Conservation (phyloP, 2,329 filamentous ascomycete genomes). For the Celoporthe dispersa region DNA sequence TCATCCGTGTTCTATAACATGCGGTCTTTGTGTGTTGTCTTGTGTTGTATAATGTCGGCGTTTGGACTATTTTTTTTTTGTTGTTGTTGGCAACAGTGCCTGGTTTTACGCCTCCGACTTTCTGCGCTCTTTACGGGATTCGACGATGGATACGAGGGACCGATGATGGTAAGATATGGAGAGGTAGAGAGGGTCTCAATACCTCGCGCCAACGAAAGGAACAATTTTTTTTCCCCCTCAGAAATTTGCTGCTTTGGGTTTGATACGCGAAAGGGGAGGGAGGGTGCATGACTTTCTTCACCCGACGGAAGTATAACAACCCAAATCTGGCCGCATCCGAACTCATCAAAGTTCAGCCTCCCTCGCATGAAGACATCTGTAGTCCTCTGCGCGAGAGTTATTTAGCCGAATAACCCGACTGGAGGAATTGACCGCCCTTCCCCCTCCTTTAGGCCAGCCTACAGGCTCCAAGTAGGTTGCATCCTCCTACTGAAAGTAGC, state of each 20-base stretch:
- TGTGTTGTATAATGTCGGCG: conserved; percentile 20
- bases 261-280: background rate
- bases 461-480: background rate
- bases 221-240: background rate
- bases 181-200: conserved; percentile 4
- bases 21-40: background rate
- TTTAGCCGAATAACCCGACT: conserved; percentile 21
- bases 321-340: background rate
- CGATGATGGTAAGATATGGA: conserved; percentile 17
- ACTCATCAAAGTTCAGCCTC: background rate
- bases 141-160: conserved; percentile 23
- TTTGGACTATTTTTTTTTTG: too few species aligned
- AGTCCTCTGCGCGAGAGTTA: background rate
- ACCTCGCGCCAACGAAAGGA: background rate
- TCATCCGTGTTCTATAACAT: conserved; percentile 7
- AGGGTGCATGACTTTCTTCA: background rate
- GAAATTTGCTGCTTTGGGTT: background rate
- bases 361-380: conserved; percentile 1
- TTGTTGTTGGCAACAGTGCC: conserved; percentile 15
- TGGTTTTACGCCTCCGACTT: conserved; percentile 6
- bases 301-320: background rate
- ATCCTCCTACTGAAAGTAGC: background rate
- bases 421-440: conserved; percentile 9
- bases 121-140: background rate
- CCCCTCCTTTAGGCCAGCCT: background rate